phyloP scores from a whole-genome alignment of 441 rosid genomes.

The Raphanus hybrid region DNA sequence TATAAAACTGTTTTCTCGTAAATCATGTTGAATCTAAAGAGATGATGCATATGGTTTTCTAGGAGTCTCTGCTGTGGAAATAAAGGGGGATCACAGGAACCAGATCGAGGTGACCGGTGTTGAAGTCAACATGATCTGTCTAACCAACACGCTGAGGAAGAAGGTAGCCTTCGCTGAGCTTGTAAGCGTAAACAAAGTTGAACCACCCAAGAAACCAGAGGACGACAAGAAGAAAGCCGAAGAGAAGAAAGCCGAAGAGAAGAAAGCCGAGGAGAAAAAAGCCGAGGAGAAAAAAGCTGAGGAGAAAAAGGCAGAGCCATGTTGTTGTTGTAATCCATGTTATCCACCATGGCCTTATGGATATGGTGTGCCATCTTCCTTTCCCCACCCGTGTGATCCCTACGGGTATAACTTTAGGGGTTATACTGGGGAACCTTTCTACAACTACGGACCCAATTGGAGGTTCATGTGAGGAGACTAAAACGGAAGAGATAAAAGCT shows the following conservation, averaged over 20 bases:
- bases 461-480: slow-evolving; percentile 44
- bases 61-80: slow-evolving; percentile 55
- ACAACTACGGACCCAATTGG: slow-evolving; percentile 40
- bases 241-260: background rate
- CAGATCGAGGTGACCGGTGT: slow-evolving; percentile 63
- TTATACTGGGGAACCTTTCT: slow-evolving; percentile 34
- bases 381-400: slow-evolving; percentile 36
- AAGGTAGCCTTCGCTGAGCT: slow-evolving; percentile 52
- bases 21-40: background rate
- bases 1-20: too few species aligned
- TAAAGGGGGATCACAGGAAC: slow-evolving; percentile 54
- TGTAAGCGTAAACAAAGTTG: slow-evolving; percentile 44
- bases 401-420: background rate
- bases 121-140: slow-evolving; percentile 45
- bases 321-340: background rate
- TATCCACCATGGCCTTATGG: slow-evolving; percentile 13
- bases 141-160: slow-evolving; percentile 48
- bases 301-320: background rate
- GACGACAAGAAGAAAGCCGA: slow-evolving; percentile 22
- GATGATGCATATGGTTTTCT: background rate
- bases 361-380: slow-evolving; percentile 27
- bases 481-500: slow-evolving; percentile 1
- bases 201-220: slow-evolving; percentile 39
- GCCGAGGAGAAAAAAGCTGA: background rate
- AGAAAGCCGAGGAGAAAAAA: background rate